These are phyloP conservation scores for Hericium rajendrae DNA, from an alignment of 768 basidiomycete genomes.

Conservation along the genomic window DNA sequence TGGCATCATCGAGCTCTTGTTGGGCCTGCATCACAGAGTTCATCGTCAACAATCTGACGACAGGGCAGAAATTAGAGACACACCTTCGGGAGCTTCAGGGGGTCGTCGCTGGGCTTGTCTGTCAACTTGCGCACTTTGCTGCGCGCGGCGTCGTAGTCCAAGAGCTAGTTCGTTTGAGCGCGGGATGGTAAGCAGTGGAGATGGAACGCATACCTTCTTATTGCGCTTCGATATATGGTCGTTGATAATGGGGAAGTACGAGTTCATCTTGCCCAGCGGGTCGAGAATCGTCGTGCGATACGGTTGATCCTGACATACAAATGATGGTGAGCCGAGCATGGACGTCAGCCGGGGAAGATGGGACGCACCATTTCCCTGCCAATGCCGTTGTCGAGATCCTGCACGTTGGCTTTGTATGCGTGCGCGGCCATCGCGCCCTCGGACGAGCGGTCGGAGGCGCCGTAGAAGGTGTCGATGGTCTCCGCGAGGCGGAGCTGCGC, in stretches of 20 bases:
- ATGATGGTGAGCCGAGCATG: background rate
- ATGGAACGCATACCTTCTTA: conserved; percentile 66
- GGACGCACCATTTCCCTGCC: conserved; percentile 73
- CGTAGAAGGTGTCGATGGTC: conserved; percentile 89
- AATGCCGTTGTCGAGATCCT: conserved; percentile 83
- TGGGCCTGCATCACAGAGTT: conserved; percentile 50
- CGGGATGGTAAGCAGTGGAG: background rate
- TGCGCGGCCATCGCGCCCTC: conserved; percentile 96
- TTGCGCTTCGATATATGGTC: conserved; percentile 90
- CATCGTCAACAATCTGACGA: background rate
- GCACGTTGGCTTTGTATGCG: conserved; percentile 90
- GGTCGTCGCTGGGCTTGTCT: conserved; percentile 90
- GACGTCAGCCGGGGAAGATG: background rate
- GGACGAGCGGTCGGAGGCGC: conserved; percentile 70
- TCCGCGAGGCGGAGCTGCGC: conserved; percentile 92
- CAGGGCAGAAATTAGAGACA: conserved; percentile 11
- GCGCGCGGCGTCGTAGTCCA: conserved; percentile 92
- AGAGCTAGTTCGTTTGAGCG: conserved; percentile 41
- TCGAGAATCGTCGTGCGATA: conserved; percentile 93
- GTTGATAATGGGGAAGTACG: conserved; percentile 89
- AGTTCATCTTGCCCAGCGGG: conserved; percentile 93
- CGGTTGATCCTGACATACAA: conserved; percentile 63
- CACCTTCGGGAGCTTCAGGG: conserved; percentile 82
- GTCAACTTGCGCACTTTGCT: conserved; percentile 82
- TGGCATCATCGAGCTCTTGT: conserved; percentile 90